phyloP scores from a whole-genome alignment of 1,284 basidiomycete genomes.

The Rhodotorula mucilaginosa region DNA sequence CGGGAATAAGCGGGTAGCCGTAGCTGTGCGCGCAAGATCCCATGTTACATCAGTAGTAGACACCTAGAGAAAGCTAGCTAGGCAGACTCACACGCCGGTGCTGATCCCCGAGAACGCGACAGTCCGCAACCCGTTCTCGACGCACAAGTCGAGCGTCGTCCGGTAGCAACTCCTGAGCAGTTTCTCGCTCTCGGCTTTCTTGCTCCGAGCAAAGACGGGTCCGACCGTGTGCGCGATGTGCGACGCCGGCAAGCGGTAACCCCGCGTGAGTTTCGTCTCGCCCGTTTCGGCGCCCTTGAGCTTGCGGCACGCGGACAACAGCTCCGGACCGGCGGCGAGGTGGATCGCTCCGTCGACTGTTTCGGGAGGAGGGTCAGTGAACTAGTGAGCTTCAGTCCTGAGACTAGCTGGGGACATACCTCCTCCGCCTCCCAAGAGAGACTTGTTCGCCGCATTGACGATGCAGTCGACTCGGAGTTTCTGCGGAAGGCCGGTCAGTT shows the following conservation, averaged over 20 bases:
- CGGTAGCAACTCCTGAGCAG: conserved; percentile 71
- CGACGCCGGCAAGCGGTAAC: conserved; percentile 55
- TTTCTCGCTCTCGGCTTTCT: conserved; percentile 55
- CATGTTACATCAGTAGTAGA: background rate
- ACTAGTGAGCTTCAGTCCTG: background rate
- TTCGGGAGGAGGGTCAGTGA: background rate
- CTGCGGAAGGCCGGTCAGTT: background rate
- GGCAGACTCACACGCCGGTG: conserved; percentile 58
- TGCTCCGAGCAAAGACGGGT: conserved; percentile 63
- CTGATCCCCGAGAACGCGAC: conserved; percentile 70
- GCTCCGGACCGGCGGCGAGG: conserved; percentile 69
- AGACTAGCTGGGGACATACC: conserved; percentile 52
- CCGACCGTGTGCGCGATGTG: conserved; percentile 89
- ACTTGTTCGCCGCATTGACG: conserved; percentile 65
- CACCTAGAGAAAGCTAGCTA: no score
- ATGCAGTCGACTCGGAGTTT: conserved; percentile 69
- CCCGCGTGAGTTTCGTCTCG: conserved; percentile 71
- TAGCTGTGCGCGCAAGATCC: conserved; percentile 50
- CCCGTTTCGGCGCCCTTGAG: conserved; percentile 78
- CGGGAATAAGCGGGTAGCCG: conserved; percentile 69
- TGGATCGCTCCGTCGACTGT: conserved; percentile 84
- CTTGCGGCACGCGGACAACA: conserved; percentile 69
- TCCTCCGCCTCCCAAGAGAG: conserved; percentile 66
- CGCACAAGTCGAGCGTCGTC: conserved; percentile 63
- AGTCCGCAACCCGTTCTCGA: conserved; percentile 59